These are phyloP conservation scores for Ramalina peruviana DNA, from an alignment of 495 filamentous ascomycete genomes.

Conservation along the genomic window DNA sequence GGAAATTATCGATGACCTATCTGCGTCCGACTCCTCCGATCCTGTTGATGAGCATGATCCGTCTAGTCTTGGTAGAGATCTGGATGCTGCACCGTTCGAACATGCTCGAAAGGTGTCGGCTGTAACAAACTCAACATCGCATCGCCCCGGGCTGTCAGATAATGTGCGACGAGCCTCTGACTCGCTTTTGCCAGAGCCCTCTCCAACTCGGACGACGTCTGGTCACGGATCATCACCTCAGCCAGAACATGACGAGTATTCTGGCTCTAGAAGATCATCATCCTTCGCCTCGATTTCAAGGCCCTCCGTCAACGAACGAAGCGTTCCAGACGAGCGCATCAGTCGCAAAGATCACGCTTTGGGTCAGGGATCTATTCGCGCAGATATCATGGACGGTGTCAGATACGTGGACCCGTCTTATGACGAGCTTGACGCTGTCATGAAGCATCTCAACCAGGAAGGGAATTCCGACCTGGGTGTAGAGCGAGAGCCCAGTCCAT, in stretches of 20 bases:
- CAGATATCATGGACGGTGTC: slow-evolving; percentile 10
- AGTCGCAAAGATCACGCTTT: slow-evolving; percentile 3
- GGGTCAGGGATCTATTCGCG: background rate
- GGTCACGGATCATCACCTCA: too few relatives aligned
- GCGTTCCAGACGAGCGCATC: background rate
- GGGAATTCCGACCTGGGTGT: slow-evolving; percentile 54
- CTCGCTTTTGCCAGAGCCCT: too few relatives aligned
- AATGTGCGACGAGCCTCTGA: too few relatives aligned
- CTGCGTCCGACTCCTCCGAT: slow-evolving; percentile 12
- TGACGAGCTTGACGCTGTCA: slow-evolving; percentile 72
- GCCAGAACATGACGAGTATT: too few relatives aligned
- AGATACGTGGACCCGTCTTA: slow-evolving; percentile 38
- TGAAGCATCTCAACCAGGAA: slow-evolving; percentile 62
- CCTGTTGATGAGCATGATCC: background rate
- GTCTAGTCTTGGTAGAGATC: too few relatives aligned
- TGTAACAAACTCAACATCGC: too few relatives aligned
- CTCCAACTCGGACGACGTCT: too few relatives aligned
- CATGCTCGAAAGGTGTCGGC: too few relatives aligned
- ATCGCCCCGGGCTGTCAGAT: too few relatives aligned
- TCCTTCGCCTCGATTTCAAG: too few relatives aligned
- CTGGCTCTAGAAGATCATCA: too few relatives aligned
- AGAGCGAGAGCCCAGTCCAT: slow-evolving; percentile 39
- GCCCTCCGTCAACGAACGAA: background rate
- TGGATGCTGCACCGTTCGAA: too few relatives aligned
- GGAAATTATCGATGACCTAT: slow-evolving; percentile 15